These are phyloP conservation scores for Hippophae rhamnoides DNA, from an alignment of 306 rosid species.

Conservation along the genomic window DNA sequence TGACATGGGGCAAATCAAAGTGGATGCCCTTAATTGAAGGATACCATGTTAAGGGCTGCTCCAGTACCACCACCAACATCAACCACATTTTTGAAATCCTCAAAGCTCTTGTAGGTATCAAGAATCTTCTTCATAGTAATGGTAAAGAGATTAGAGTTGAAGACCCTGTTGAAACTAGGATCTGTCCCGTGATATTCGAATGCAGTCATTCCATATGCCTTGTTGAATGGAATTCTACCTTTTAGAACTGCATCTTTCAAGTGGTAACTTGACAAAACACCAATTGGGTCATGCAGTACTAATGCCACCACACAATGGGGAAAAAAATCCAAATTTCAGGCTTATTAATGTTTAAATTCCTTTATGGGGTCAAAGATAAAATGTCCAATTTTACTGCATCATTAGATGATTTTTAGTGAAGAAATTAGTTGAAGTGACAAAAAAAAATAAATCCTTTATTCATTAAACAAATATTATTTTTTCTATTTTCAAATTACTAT, in stretches of 20 bases:
- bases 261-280: conserved; percentile 16
- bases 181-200: conserved; percentile 74
- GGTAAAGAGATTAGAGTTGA: conserved; percentile 65
- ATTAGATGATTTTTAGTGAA: no score
- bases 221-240: conserved; percentile 80
- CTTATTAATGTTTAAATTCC: no score
- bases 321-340: no score
- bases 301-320: no score
- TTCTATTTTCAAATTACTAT: no score
- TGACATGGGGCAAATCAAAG: conserved; percentile 23
- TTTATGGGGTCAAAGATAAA: no score
- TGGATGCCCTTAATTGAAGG: conserved; percentile 14
- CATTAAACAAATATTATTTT: no score
- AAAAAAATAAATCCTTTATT: no score
- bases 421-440: no score
- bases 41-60: neutral
- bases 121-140: conserved; percentile 71
- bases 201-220: conserved; percentile 70
- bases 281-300: no score
- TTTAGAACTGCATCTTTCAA: conserved; percentile 55
- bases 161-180: conserved; percentile 73
- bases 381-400: no score
- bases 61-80: conserved; percentile 23
- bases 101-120: conserved; percentile 30
- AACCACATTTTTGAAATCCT: conserved; percentile 1